These are phyloP conservation scores for Fusarium multiceps DNA, from an alignment of 2,329 filamentous ascomycete genomes.

Conservation along the genomic window DNA sequence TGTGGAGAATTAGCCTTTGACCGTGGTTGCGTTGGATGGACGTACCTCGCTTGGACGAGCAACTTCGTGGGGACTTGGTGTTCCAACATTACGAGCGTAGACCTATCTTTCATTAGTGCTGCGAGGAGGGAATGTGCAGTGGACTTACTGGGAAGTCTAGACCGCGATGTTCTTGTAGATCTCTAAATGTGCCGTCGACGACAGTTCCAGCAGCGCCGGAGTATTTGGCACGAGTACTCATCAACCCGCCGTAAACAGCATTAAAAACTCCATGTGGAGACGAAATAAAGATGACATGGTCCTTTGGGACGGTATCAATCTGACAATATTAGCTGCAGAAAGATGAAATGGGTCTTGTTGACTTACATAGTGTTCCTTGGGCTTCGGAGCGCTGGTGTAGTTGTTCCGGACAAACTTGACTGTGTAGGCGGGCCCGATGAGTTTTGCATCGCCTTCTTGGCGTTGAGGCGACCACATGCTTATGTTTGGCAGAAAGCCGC, in stretches of 20 bases:
- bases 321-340: too few species aligned
- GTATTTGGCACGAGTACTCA: constrained; percentile 25
- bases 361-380: background rate
- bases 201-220: constrained; percentile 11
- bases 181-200: constrained; percentile 23
- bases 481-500: background rate
- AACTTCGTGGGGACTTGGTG: constrained; percentile 5
- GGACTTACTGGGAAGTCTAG: constrained; percentile 7
- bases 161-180: constrained; percentile 35
- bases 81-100: constrained; percentile 20
- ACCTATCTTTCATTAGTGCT: background rate
- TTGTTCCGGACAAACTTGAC: constrained; percentile 1
- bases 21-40: accelerated
- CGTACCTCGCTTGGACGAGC: constrained; percentile 12
- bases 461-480: background rate
- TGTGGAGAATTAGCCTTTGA: background rate
- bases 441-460: background rate
- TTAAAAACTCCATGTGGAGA: constrained; percentile 18
- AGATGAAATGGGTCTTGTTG: too few species aligned
- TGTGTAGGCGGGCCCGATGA: background rate
- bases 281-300: constrained; percentile 24
- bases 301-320: constrained; percentile 18
- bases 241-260: constrained; percentile 29
- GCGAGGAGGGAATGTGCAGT: accelerated
- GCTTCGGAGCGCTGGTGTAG: background rate